A percentile compares a stretch with the other conserved stretches of the same genome.
phyloP scores from a whole-genome alignment of 495 filamentous ascomycete genomes.

The Usnea hakonensis region DNA sequence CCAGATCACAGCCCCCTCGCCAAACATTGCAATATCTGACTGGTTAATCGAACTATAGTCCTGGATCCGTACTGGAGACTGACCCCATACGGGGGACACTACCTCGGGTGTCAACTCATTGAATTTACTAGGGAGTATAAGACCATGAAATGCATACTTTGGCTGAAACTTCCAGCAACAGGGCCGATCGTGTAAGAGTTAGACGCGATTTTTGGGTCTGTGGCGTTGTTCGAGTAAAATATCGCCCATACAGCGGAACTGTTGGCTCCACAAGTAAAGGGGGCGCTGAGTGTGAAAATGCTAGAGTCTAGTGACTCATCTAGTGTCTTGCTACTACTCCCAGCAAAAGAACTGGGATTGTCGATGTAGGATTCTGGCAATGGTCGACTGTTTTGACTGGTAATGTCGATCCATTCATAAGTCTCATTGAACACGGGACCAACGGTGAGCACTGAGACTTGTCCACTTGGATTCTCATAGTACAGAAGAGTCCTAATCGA shows the following conservation, averaged over 20 bases:
- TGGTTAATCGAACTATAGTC: too few relatives aligned
- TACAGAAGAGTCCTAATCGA: not conserved
- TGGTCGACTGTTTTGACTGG: too few relatives aligned
- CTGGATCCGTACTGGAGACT: too few relatives aligned
- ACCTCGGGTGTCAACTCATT: too few relatives aligned
- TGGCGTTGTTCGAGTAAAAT: not conserved
- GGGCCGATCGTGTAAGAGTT: not conserved
- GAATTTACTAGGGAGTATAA: too few relatives aligned
- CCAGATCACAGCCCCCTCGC: too few relatives aligned
- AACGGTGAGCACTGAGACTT: not conserved
- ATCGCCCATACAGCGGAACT: not conserved
- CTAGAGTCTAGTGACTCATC: not conserved
- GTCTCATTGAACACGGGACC: too few relatives aligned
- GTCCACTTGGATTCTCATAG: not conserved
- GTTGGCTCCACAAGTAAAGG: not conserved
- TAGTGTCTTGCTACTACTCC: not conserved
- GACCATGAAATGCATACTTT: not conserved
- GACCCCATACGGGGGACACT: too few relatives aligned
- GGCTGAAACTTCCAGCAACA: not conserved
- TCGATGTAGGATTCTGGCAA: too few relatives aligned
- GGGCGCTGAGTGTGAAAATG: not conserved
- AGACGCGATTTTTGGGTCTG: too few relatives aligned
- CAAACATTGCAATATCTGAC: too few relatives aligned
- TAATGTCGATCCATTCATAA: too few relatives aligned
- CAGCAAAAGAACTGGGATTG: not conserved